Evolutionary conservation across 305 asterid species (phyloP).

Genomic region (Fraxinus paxiana): DNA sequence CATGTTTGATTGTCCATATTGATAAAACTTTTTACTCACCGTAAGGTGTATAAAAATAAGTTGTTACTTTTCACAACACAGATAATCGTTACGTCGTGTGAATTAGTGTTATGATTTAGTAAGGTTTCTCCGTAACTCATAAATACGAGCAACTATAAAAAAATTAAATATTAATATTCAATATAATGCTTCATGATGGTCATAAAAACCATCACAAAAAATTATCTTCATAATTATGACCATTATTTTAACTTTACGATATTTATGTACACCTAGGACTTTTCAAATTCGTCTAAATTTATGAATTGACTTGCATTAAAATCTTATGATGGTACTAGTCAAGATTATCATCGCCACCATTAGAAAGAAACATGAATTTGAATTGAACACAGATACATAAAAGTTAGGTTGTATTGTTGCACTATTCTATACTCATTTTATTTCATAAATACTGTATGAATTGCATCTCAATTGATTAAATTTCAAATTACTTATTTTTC

Average conservation of each 20-base stretch:
- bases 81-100: not conserved
- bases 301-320: not conserved
- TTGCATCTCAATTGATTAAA: not conserved
- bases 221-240: not conserved
- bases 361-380: not conserved
- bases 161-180: not conserved
- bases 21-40: not conserved
- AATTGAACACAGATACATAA: constrained; percentile 8
- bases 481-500: not conserved
- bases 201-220: not conserved
- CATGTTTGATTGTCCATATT: not conserved
- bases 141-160: not conserved
- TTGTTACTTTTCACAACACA: not conserved
- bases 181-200: not conserved
- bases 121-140: not conserved
- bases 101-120: not conserved
- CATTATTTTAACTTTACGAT: not conserved
- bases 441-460: not conserved
- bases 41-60: not conserved
- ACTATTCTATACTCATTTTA: not conserved
- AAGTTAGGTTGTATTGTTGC: not conserved
- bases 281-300: not conserved
- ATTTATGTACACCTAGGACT: not conserved
- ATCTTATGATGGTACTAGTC: not conserved
- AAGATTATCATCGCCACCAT: not conserved